phyloP scores from a whole-genome alignment of 176 grass and related monocot species.

The Rhynchospora pubera region DNA sequence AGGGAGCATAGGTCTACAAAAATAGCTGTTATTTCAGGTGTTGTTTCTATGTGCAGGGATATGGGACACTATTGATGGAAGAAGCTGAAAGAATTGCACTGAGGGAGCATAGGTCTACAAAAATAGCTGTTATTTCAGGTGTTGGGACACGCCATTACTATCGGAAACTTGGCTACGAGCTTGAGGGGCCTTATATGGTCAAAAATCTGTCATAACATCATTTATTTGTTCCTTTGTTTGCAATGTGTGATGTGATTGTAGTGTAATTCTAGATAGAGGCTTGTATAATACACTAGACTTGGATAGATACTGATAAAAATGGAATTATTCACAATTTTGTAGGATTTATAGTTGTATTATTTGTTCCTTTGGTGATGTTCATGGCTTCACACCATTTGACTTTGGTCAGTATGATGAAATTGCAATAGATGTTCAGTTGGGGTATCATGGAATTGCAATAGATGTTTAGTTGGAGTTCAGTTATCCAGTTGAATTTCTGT shows the following conservation, averaged over 20 bases:
- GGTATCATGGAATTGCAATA: too few species aligned
- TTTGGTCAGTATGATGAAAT: neutral
- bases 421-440: neutral
- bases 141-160: slow-evolving; percentile 94
- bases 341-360: neutral
- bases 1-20: too few species aligned
- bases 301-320: neutral
- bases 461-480: neutral
- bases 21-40: too few species aligned
- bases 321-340: slow-evolving; percentile 4
- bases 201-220: slow-evolving; percentile 37
- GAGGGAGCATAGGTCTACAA: slow-evolving; percentile 71
- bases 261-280: neutral
- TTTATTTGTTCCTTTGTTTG: neutral
- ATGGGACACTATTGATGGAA: slow-evolving; percentile 95
- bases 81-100: slow-evolving; percentile 88
- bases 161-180: slow-evolving; percentile 84
- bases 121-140: slow-evolving; percentile 88
- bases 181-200: slow-evolving; percentile 95
- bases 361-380: neutral
- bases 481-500: neutral
- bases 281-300: neutral
- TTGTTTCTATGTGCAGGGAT: slow-evolving; percentile 37
- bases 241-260: neutral
- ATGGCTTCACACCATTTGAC: neutral